These are phyloP conservation scores for Solioccasus polychromus DNA, from an alignment of 768 basidiomycete genomes.

Conservation along the genomic window DNA sequence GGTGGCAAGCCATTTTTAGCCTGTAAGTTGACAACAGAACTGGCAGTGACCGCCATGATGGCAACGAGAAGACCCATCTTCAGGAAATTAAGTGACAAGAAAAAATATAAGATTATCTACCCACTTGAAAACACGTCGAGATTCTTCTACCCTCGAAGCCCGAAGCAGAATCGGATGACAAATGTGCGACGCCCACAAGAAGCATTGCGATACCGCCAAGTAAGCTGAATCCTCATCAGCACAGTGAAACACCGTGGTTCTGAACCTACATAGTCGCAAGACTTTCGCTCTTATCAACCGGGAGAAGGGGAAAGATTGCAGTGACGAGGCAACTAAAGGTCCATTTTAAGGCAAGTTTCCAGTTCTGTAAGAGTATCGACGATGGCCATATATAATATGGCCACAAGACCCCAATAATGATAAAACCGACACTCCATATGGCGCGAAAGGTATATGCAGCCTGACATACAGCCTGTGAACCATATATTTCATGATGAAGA, in stretches of 20 bases:
- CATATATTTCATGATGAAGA: neutral
- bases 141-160: neutral
- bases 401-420: slow-evolving; percentile 63
- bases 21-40: slow-evolving; percentile 59
- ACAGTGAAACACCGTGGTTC: neutral
- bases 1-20: slow-evolving; percentile 64
- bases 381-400: slow-evolving; percentile 51
- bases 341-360: slow-evolving; percentile 42
- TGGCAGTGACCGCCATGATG: slow-evolving; percentile 52
- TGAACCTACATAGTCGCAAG: slow-evolving; percentile 53
- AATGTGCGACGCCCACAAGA: slow-evolving; percentile 28
- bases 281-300: slow-evolving; percentile 70
- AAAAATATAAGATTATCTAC: neutral
- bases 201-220: slow-evolving; percentile 49
- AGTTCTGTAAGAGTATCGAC: slow-evolving; percentile 25
- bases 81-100: neutral
- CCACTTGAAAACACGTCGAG: slow-evolving; percentile 24
- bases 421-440: slow-evolving; percentile 69
- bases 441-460: slow-evolving; percentile 67
- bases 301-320: slow-evolving; percentile 66
- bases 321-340: slow-evolving; percentile 46
- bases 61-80: slow-evolving; percentile 46
- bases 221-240: slow-evolving; percentile 33
- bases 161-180: slow-evolving; percentile 1
- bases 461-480: slow-evolving; percentile 33